Base-by-base conservation (phyloP, 2,329 filamentous ascomycete species). In the Penicillium palitans region DNA sequence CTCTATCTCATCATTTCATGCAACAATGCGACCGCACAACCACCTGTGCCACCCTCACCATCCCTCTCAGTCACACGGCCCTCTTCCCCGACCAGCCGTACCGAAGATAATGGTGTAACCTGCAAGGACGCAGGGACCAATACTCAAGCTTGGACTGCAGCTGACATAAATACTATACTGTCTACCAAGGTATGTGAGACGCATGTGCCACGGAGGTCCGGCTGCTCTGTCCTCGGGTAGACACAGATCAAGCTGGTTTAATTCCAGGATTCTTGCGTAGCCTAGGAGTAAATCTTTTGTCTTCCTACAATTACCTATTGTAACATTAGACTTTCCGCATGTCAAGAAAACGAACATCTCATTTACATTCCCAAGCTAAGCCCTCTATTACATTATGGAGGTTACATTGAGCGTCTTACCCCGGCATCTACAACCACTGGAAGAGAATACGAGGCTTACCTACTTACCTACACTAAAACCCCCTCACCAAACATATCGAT, bases 81-180 rank as follows among this genome's bases (percentile, higher is more conserved):
- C 57, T 57, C 61, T 66, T 48, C 52, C 47, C 54, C 45, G 41
- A 35, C 37, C 54, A 54, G 56, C 46, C 44, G 58, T 64, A 42
- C 67, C 66, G 70, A 68, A 64, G 63, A 69, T 70, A 62, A 52
- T 52, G 27, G 68, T 68, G 55, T 51, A 42, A 70, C 67, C 47
- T 62, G 31, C 48, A 50, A 47, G 19, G 48, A 66, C 58, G 66
- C 68, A 70, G 65, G 66, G 67, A 66, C 70, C 66, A 68, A 66
- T 63, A 57, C 62, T 58, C 67, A 64, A 65, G 67, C 49, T 54
- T 46, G 51, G 48, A 46, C 52, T 31, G 24, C 47, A 52, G 29
- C n/a, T 37, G 40, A 19, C n/a, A n/a, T 39, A 15, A 24, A 33
- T 45, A 57, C 46, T 47, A 35, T 44, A 25, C 17, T 42, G 6